Percentiles rank a stretch among this genome's conserved stretches.
Evolutionary conservation across 176 grass and related monocot genomes (phyloP).

Genomic region (Oryza brachyantha): DNA sequence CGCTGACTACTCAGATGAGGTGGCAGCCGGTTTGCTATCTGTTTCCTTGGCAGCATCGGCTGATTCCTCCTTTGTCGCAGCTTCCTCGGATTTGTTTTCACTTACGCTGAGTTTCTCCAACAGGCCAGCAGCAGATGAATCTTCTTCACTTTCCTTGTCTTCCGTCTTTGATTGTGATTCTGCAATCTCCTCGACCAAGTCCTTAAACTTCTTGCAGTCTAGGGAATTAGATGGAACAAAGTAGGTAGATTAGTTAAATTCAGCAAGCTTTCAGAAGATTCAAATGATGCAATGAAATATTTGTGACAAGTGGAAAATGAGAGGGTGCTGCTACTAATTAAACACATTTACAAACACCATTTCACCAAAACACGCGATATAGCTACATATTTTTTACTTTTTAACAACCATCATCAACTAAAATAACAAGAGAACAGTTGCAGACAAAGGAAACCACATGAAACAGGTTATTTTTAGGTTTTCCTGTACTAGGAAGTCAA

Average conservation of each 20-base stretch:
- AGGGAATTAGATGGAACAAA: slow-evolving; percentile 8
- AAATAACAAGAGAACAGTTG: not conserved
- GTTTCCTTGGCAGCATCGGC: slow-evolving; percentile 6
- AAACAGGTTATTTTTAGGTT: not conserved
- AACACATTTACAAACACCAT: no score
- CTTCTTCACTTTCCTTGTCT: slow-evolving; percentile 30
- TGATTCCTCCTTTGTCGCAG: not conserved
- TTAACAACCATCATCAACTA: not conserved
- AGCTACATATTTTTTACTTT: not conserved
- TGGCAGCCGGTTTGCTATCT: slow-evolving; percentile 14
- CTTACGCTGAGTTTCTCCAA: slow-evolving; percentile 62
- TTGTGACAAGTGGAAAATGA: not conserved
- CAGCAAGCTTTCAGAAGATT: slow-evolving; percentile 11
- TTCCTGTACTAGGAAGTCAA: not conserved
- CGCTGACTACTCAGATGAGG: slow-evolving; percentile 24
- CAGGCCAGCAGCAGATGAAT: slow-evolving; percentile 35
- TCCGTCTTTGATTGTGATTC: slow-evolving; percentile 43
- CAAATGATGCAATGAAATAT: not conserved
- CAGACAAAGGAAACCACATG: not conserved
- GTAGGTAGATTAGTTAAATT: slow-evolving; percentile 7
- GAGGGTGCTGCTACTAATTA: not conserved
- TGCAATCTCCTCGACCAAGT: slow-evolving; percentile 53
- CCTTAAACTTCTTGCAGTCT: slow-evolving; percentile 76
- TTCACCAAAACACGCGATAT: slow-evolving; percentile 1
- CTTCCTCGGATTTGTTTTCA: slow-evolving; percentile 39